phyloP scores from a whole-genome alignment of 2,329 filamentous ascomycete genomes.

The Arthrinium puccinioides region DNA sequence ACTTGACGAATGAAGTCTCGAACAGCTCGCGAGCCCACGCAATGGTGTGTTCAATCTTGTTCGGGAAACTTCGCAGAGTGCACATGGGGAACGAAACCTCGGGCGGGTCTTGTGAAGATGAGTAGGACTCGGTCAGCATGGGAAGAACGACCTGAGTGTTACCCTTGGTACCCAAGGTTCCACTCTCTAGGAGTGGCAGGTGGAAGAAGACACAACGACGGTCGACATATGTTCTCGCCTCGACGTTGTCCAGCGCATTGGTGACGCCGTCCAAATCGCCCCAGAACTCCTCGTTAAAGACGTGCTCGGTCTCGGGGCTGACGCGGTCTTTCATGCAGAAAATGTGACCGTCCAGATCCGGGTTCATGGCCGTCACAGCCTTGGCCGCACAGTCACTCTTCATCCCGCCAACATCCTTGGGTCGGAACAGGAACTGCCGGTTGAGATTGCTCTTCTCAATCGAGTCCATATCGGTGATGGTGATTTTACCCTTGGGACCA shows the following conservation, averaged over 20 bases:
- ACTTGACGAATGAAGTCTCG: slow-evolving; percentile 87
- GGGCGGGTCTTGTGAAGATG: slow-evolving; percentile 90
- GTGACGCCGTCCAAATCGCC: slow-evolving; percentile 80
- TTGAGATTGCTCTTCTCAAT: slow-evolving; percentile 99
- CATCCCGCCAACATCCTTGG: slow-evolving; percentile 87
- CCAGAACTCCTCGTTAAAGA: slow-evolving; percentile 96
- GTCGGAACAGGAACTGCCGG: slow-evolving; percentile 90
- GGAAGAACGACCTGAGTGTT: slow-evolving; percentile 96
- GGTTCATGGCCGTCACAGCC: slow-evolving; percentile 94
- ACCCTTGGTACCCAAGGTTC: slow-evolving; percentile 96
- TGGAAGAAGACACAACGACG: slow-evolving; percentile 96
- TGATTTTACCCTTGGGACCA: slow-evolving; percentile 82
- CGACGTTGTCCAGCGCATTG: slow-evolving; percentile 95
- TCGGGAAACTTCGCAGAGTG: slow-evolving; percentile 93
- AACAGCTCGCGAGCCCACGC: slow-evolving; percentile 97
- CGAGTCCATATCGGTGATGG: slow-evolving; percentile 93
- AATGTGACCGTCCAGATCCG: slow-evolving; percentile 82
- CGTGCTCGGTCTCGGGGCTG: slow-evolving; percentile 81
- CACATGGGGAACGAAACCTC: slow-evolving; percentile 99
- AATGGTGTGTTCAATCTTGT: slow-evolving; percentile 97
- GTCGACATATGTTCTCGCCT: slow-evolving; percentile 94
- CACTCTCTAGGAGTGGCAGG: slow-evolving; percentile 92
- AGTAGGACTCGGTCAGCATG: slow-evolving; percentile 90
- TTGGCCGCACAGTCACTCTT: slow-evolving; percentile 92
- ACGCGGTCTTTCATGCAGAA: slow-evolving; percentile 82